Conservation (phyloP, 2,329 filamentous ascomycete species). For the Botrytis hyacinthi region DNA sequence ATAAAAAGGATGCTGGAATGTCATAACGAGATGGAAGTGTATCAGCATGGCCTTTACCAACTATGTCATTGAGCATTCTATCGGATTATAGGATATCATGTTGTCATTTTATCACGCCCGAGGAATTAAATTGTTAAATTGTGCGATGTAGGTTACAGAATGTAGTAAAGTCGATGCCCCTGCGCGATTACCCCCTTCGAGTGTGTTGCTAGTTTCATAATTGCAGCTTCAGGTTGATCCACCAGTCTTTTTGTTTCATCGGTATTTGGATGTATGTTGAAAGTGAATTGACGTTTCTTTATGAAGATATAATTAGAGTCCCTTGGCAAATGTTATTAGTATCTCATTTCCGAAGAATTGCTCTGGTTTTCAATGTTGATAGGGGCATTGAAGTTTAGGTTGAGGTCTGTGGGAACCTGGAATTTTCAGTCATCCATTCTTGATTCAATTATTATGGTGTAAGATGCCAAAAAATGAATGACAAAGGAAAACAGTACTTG, state of each 20-base stretch:
- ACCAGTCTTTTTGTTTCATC: background rate
- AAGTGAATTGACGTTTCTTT: background rate
- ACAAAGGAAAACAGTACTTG: too few relatives aligned
- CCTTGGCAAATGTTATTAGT: background rate
- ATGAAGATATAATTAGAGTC: too few relatives aligned
- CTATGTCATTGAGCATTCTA: background rate
- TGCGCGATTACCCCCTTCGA: background rate
- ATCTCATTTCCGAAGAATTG: background rate
- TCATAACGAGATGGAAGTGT: too few relatives aligned
- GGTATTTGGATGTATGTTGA: background rate
- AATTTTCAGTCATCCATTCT: too few relatives aligned
- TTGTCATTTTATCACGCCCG: background rate
- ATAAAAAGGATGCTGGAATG: accelerated
- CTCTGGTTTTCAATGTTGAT: too few relatives aligned
- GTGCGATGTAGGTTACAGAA: background rate
- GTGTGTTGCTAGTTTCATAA: background rate
- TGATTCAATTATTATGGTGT: too few relatives aligned
- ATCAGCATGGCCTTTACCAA: background rate
- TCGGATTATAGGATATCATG: background rate
- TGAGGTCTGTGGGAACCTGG: background rate
- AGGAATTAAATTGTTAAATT: background rate
- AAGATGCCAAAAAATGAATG: too few relatives aligned
- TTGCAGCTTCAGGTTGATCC: background rate
- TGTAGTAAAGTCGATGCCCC: background rate
- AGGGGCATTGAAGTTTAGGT: too few relatives aligned